Evolutionary conservation across 768 basidiomycete genomes (phyloP).

Genomic region (Tulasnella sp.): DNA sequence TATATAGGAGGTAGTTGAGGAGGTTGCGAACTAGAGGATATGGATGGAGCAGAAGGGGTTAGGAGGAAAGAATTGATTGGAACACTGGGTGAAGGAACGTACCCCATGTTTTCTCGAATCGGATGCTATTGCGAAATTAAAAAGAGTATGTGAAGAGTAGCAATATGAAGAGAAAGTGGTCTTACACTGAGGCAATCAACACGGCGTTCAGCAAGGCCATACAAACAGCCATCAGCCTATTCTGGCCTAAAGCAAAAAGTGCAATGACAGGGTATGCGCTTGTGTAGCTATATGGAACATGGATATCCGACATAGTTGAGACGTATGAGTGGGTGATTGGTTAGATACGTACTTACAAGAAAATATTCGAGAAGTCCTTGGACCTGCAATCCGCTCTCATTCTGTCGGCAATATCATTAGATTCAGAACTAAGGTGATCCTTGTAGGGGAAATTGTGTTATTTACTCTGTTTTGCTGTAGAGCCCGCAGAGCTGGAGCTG

Average conservation of each 20-base stretch:
- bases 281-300: constrained; percentile 30
- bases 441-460: neutral
- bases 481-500: constrained; percentile 33
- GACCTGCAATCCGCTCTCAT: constrained; percentile 32
- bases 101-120: constrained; percentile 12
- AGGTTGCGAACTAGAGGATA: constrained; percentile 7
- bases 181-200: constrained; percentile 32
- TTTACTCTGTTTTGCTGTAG: constrained; percentile 20
- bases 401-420: neutral
- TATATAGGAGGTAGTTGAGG: constrained; percentile 51
- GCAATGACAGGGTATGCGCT: constrained; percentile 38
- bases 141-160: neutral
- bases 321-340: neutral
- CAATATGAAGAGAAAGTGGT: neutral
- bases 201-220: constrained; percentile 35
- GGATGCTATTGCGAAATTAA: constrained; percentile 15
- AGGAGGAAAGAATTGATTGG: neutral
- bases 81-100: constrained; percentile 41
- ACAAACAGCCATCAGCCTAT: constrained; percentile 33
- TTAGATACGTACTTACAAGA: constrained; percentile 29
- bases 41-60: neutral
- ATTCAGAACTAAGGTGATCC: neutral
- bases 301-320: neutral
- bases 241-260: constrained; percentile 38
- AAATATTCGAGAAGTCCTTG: constrained; percentile 36